Evolutionary conservation across 2,329 filamentous ascomycete species (phyloP).

Genomic region (Daldinia sp.): DNA sequence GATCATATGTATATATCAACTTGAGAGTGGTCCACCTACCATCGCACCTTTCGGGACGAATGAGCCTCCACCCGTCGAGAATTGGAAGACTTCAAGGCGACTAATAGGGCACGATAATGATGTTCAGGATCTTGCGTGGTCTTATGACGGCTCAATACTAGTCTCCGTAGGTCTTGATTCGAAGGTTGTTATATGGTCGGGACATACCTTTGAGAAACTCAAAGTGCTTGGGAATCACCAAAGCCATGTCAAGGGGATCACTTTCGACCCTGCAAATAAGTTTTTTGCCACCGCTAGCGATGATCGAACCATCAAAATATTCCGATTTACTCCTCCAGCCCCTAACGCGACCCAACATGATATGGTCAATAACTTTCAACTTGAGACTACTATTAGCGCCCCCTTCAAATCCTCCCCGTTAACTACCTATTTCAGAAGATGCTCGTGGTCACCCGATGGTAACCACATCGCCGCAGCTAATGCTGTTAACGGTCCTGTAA

Average conservation of each 20-base stretch:
- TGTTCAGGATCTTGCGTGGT: constrained; percentile 98
- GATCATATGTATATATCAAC: constrained; percentile 95
- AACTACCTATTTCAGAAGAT: constrained; percentile 95
- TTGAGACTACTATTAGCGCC: constrained; percentile 89
- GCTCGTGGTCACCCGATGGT: constrained; percentile 97
- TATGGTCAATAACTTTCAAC: constrained; percentile 94
- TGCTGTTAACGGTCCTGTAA: constrained; percentile 96
- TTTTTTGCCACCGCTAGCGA: constrained; percentile 99
- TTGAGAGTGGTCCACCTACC: constrained; percentile 84
- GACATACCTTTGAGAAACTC: constrained; percentile 96
- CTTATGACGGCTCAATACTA: constrained; percentile 92
- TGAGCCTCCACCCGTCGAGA: constrained; percentile 93
- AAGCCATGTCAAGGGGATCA: constrained; percentile 98
- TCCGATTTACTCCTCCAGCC: constrained; percentile 89
- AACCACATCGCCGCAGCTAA: constrained; percentile 98
- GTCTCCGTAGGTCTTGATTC: constrained; percentile 97
- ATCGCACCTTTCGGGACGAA: constrained; percentile 82
- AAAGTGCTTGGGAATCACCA: constrained; percentile 94
- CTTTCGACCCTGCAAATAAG: constrained; percentile 98
- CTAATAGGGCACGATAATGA: constrained; percentile 98
- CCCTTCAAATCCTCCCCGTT: constrained; percentile 93
- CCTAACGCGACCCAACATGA: constrained; percentile 95
- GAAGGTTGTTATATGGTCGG: constrained; percentile 98
- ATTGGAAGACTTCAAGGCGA: constrained; percentile 95
- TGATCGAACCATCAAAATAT: constrained; percentile 96